Evolutionary conservation across 192 early-diverging fungal genomes (phyloP).

Genomic region (Linderina pennispora): DNA sequence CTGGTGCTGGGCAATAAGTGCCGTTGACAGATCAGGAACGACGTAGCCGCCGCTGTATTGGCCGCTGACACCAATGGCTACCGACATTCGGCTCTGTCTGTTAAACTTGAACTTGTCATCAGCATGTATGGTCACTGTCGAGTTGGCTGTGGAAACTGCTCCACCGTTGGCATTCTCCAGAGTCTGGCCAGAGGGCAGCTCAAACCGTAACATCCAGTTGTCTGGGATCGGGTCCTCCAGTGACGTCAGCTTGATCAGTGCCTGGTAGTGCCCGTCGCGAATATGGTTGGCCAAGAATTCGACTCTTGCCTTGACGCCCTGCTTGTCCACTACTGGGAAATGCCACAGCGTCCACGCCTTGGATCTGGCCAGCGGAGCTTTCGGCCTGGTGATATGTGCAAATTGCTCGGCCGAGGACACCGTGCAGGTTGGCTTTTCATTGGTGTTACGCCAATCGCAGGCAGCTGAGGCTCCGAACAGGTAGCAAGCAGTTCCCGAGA

Average conservation of each 20-base stretch:
- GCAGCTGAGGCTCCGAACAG: slow-evolving; percentile 9
- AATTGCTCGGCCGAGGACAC: background rate
- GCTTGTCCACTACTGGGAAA: no score
- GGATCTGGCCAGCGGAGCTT: no score
- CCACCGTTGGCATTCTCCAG: slow-evolving; percentile 1
- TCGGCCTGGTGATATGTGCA: no score
- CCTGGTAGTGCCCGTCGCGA: slow-evolving; percentile 11
- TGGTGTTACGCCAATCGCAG: slow-evolving; percentile 41
- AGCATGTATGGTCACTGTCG: slow-evolving; percentile 9
- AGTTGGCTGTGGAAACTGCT: slow-evolving; percentile 5
- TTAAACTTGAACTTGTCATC: background rate
- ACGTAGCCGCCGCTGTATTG: slow-evolving; percentile 15
- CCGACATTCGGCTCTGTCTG: slow-evolving; percentile 16
- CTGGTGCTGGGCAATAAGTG: background rate
- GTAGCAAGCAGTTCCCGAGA: slow-evolving; percentile 20
- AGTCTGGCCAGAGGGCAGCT: slow-evolving; percentile 18
- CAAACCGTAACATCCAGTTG: slow-evolving; percentile 16
- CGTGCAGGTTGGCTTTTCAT: slow-evolving; percentile 4
- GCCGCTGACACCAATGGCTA: slow-evolving; percentile 23
- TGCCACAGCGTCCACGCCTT: no score
- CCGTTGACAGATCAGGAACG: slow-evolving; percentile 18
- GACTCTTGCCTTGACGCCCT: no score
- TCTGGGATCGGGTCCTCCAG: slow-evolving; percentile 8
- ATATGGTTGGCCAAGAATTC: no score
- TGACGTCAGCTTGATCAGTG: slow-evolving; percentile 23